These are phyloP conservation scores for Thalassiosira mediterranea DNA, from an alignment of 352 stramenopile genomes.

Conservation along the genomic window DNA sequence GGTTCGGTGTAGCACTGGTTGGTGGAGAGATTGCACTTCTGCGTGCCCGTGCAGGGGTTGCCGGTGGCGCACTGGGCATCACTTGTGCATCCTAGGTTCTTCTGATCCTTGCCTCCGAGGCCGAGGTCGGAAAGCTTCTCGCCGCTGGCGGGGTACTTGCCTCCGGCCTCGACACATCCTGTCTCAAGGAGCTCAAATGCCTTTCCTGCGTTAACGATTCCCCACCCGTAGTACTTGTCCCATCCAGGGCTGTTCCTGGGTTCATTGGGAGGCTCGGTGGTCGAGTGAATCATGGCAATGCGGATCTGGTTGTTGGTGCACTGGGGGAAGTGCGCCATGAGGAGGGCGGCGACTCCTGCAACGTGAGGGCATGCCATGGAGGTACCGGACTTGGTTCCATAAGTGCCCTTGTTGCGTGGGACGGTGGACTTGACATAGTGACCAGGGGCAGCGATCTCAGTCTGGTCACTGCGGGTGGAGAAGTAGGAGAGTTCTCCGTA, in stretches of 20 bases:
- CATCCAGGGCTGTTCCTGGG: conserved; percentile 21
- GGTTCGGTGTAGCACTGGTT: conserved; percentile 11
- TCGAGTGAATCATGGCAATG: conserved; percentile 14
- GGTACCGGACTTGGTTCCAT: conserved; percentile 48
- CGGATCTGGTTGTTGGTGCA: conserved; percentile 59
- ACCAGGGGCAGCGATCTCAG: conserved; percentile 19
- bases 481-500: conserved; percentile 2
- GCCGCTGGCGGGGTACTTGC: neutral
- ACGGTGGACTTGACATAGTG: conserved; percentile 12
- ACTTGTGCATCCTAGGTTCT: neutral
- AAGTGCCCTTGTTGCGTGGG: conserved; percentile 17
- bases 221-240: conserved; percentile 41
- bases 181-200: conserved; percentile 45
- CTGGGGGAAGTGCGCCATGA: conserved; percentile 55
- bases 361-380: conserved; percentile 72
- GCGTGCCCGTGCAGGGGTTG: neutral
- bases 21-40: neutral
- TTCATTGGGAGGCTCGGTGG: conserved; percentile 2
- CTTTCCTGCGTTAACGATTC: conserved; percentile 38
- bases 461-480: conserved; percentile 16
- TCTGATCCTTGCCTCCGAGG: conserved; percentile 3
- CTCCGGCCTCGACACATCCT: conserved; percentile 46
- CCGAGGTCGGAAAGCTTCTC: neutral
- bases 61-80: conserved; percentile 1
- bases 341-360: conserved; percentile 59